These are phyloP conservation scores for Trifolium dubium DNA, from an alignment of 306 rosid genomes.

Conservation along the genomic window DNA sequence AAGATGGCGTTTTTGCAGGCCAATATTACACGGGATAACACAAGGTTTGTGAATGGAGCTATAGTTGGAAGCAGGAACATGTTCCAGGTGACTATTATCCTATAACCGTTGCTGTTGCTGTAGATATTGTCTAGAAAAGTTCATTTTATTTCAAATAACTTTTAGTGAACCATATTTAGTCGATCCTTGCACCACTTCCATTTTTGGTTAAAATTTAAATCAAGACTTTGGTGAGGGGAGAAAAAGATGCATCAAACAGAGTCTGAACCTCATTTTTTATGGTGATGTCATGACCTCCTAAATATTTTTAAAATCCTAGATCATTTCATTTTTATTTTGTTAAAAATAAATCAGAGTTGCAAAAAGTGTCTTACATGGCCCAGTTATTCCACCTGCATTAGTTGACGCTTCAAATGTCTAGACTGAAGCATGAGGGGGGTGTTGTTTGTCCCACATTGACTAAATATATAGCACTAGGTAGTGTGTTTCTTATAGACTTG, in stretches of 20 bases:
- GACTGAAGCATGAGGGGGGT: background rate
- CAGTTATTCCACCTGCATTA: background rate
- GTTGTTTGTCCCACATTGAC: background rate
- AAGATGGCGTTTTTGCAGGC: constrained; percentile 92
- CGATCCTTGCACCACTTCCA: background rate
- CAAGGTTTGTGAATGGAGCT: constrained; percentile 90
- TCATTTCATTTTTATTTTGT: constrained; percentile 1
- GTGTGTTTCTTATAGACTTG: constrained; percentile 1
- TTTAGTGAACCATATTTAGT: background rate
- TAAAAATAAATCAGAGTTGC: background rate
- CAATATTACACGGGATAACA: constrained; percentile 90
- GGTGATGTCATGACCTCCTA: constrained; percentile 2
- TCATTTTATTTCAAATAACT: background rate
- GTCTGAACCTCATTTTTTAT: constrained; percentile 12
- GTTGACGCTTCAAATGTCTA: background rate
- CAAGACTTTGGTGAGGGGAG: constrained; percentile 15
- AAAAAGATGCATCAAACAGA: constrained; percentile 20
- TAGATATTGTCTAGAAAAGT: constrained; percentile 21
- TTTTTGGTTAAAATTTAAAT: constrained; percentile 25
- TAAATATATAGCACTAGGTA: background rate
- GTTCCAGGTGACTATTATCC: constrained; percentile 72
- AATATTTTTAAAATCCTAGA: constrained; percentile 4
- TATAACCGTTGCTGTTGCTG: constrained; percentile 23
- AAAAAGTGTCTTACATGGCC: background rate
- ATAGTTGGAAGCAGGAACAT: constrained; percentile 84